Conservation (phyloP, 768 basidiomycete genomes). For the Termitomyces sp. region DNA sequence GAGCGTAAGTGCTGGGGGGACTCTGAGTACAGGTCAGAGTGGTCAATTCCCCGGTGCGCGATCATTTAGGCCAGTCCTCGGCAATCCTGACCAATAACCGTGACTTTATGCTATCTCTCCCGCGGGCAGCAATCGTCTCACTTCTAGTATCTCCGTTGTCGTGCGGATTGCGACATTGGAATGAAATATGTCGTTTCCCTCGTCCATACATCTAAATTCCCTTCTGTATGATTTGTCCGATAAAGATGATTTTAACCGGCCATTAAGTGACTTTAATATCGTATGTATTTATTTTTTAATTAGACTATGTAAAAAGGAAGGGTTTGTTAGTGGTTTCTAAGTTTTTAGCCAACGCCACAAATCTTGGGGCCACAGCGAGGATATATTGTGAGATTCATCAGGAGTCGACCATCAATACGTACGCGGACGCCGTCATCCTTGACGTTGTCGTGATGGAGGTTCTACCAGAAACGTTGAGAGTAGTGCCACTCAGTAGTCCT, state of each 20-base stretch:
- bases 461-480: not conserved
- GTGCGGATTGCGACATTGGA: not conserved
- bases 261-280: no score
- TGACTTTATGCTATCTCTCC: not conserved
- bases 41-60: not conserved
- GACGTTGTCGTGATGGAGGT: no score
- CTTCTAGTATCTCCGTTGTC: not conserved
- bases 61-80: slow-evolving; percentile 4
- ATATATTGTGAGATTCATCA: no score
- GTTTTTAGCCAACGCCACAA: no score
- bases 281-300: not conserved
- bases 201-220: not conserved
- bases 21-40: slow-evolving; percentile 18
- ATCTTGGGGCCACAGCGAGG: no score
- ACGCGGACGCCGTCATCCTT: no score
- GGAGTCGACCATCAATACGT: not conserved
- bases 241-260: not conserved
- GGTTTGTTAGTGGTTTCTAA: not conserved
- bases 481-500: not conserved
- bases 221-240: no score
- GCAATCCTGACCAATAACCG: slow-evolving; percentile 5
- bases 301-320: not conserved
- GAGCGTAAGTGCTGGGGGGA: slow-evolving; percentile 12
- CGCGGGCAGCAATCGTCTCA: no score
- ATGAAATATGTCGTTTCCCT: no score